These are phyloP conservation scores for Ganoderma lingzhi DNA, from an alignment of 1,284 basidiomycete genomes.

Conservation along the genomic window DNA sequence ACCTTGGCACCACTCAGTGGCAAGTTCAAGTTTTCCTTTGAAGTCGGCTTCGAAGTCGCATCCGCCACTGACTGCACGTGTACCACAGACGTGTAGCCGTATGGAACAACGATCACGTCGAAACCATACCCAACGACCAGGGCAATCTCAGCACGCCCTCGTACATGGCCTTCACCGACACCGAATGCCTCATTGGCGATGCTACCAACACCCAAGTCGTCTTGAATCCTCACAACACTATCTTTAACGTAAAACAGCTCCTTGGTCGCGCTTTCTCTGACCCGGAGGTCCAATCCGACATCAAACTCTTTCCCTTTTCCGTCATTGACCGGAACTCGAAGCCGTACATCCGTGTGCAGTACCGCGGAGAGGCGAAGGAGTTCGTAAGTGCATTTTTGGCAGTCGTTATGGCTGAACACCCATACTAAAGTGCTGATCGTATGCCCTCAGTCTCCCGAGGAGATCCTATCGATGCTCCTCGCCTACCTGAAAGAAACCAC, in stretches of 20 bases:
- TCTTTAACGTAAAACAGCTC: constrained; percentile 50
- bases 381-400: constrained; percentile 68
- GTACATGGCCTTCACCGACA: background rate
- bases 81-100: background rate
- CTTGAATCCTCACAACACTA: background rate
- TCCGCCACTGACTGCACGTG: background rate
- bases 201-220: constrained; percentile 82
- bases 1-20: background rate
- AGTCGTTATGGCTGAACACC: background rate
- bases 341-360: constrained; percentile 89
- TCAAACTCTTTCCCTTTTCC: constrained; percentile 96
- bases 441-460: constrained; percentile 80
- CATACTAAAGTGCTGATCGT: too few species aligned
- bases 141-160: background rate
- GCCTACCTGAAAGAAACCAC: constrained; percentile 98
- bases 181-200: constrained; percentile 53
- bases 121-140: background rate
- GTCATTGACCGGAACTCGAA: constrained; percentile 85
- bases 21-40: background rate
- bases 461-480: constrained; percentile 97
- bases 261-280: constrained; percentile 89
- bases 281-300: constrained; percentile 90
- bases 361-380: constrained; percentile 91
- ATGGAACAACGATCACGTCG: background rate
- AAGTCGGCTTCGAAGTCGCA: background rate